Evolutionary conservation across 2,329 filamentous ascomycete species (phyloP).

Genomic region (Pseudomassariella vexata): DNA sequence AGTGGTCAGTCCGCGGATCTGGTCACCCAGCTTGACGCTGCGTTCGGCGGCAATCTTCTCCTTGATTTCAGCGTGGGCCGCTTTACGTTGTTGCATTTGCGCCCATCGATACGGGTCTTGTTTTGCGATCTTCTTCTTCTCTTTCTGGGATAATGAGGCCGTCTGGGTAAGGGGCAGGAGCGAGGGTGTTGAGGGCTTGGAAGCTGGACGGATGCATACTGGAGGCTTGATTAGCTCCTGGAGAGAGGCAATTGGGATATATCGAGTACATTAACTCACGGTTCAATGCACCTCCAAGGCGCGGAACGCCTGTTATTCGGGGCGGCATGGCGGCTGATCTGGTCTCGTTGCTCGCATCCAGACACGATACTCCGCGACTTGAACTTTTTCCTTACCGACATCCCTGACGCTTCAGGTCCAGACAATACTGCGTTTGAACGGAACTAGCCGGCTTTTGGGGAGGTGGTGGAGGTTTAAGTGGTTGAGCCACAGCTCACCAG

Average conservation of each 20-base stretch:
- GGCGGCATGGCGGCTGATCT: slow-evolving; percentile 54
- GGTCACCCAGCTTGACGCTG: slow-evolving; percentile 63
- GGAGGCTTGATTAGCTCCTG: slow-evolving; percentile 7
- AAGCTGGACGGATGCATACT: slow-evolving; percentile 57
- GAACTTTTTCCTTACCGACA: too few relatives aligned
- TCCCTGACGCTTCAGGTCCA: too few relatives aligned
- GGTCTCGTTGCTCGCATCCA: not conserved
- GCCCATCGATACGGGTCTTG: slow-evolving; percentile 78
- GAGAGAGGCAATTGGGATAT: slow-evolving; percentile 17
- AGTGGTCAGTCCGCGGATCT: slow-evolving; percentile 72
- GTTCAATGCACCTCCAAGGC: slow-evolving; percentile 53
- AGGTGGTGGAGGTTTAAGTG: too few relatives aligned
- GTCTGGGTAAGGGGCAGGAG: slow-evolving; percentile 55
- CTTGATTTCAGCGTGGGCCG: slow-evolving; percentile 73
- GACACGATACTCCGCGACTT: too few relatives aligned
- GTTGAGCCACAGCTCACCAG: not conserved
- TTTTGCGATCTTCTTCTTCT: slow-evolving; percentile 60
- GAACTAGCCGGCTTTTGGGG: too few relatives aligned
- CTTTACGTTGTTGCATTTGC: slow-evolving; percentile 77
- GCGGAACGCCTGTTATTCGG: slow-evolving; percentile 55
- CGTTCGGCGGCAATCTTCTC: slow-evolving; percentile 62
- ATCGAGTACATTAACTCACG: slow-evolving; percentile 39
- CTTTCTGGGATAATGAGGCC: slow-evolving; percentile 55
- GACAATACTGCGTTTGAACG: too few relatives aligned
- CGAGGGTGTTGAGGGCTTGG: slow-evolving; percentile 38